Percentiles rank a stretch among this genome's conserved stretches.
Conservation (phyloP, 768 basidiomycete species). For the Tylopilus rubrobrunneus region DNA sequence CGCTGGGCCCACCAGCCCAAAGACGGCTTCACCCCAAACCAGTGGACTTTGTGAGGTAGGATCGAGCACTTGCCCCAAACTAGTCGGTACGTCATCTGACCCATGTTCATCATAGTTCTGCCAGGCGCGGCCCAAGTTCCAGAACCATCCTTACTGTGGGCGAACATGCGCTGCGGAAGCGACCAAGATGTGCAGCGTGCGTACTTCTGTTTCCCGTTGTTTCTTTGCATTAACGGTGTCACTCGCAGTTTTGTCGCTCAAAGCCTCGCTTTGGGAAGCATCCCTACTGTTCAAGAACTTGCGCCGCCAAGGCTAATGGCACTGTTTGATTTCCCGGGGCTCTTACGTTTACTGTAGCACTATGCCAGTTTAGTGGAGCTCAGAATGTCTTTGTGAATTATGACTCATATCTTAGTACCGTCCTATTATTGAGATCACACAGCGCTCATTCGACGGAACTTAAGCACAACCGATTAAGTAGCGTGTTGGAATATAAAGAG, state of each 20-base stretch:
- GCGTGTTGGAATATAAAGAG: background rate
- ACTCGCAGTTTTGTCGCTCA: slow-evolving; percentile 24
- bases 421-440: slow-evolving; percentile 5
- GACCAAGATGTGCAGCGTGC: slow-evolving; percentile 25
- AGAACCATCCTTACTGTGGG: slow-evolving; percentile 58
- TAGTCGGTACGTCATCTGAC: slow-evolving; percentile 2
- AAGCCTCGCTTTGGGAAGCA: slow-evolving; percentile 33
- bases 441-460: background rate
- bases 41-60: slow-evolving; percentile 30
- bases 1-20: background rate
- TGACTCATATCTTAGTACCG: slow-evolving; percentile 17
- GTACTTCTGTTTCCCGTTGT: slow-evolving; percentile 1
- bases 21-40: too few relatives aligned
- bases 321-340: slow-evolving; percentile 5
- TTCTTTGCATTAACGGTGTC: background rate
- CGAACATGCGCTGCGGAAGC: slow-evolving; percentile 58
- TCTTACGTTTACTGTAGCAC: background rate
- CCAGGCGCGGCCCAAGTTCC: slow-evolving; percentile 56
- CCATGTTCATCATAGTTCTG: slow-evolving; percentile 39
- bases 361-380: background rate
- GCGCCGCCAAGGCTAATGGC: slow-evolving; percentile 24
- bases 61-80: background rate
- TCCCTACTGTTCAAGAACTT: slow-evolving; percentile 32
- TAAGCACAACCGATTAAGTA: background rate
- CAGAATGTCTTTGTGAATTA: slow-evolving; percentile 12